A percentile compares a stretch with the other conserved stretches of the same genome.
phyloP scores from a whole-genome alignment of 2,329 filamentous ascomycete genomes.

The Myriosclerotinia curreyana region DNA sequence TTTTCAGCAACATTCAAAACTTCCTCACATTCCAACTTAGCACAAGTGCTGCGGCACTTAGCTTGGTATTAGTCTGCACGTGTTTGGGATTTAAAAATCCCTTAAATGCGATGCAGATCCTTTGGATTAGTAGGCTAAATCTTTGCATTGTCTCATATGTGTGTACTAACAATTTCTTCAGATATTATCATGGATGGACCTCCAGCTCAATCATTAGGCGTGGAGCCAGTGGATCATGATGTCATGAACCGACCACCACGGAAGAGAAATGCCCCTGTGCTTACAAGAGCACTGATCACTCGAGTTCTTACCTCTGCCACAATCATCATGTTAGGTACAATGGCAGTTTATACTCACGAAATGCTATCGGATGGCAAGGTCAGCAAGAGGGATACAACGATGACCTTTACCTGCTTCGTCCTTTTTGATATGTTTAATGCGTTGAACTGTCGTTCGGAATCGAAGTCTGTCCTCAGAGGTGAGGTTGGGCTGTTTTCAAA shows the following conservation, averaged over 20 bases:
- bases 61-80: slow-evolving; percentile 87
- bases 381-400: slow-evolving; percentile 91
- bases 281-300: slow-evolving; percentile 78
- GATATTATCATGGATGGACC: slow-evolving; percentile 99
- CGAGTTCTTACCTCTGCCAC: slow-evolving; percentile 83
- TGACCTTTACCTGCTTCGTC: slow-evolving; percentile 99
- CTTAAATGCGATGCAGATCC: slow-evolving; percentile 97
- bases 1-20: slow-evolving; percentile 99
- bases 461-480: slow-evolving; percentile 82
- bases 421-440: slow-evolving; percentile 99
- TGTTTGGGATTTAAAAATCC: slow-evolving; percentile 92
- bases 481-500: slow-evolving; percentile 83
- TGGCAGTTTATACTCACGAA: slow-evolving; percentile 86
- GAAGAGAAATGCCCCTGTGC: slow-evolving; percentile 79
- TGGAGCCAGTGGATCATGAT: slow-evolving; percentile 89
- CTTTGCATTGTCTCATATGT: background rate
- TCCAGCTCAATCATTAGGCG: slow-evolving; percentile 92
- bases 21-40: slow-evolving; percentile 98
- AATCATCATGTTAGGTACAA: slow-evolving; percentile 89
- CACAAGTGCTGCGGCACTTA: slow-evolving; percentile 90
- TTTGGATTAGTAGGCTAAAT: slow-evolving; percentile 87
- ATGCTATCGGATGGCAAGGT: slow-evolving; percentile 82
- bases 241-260: slow-evolving; percentile 92
- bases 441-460: slow-evolving; percentile 84
- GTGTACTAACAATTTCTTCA: slow-evolving; percentile 42